Percentiles rank a stretch among this genome's conserved stretches.
Evolutionary conservation across 352 stramenopile genomes (phyloP).

Genomic region (Pythium oligandrum): DNA sequence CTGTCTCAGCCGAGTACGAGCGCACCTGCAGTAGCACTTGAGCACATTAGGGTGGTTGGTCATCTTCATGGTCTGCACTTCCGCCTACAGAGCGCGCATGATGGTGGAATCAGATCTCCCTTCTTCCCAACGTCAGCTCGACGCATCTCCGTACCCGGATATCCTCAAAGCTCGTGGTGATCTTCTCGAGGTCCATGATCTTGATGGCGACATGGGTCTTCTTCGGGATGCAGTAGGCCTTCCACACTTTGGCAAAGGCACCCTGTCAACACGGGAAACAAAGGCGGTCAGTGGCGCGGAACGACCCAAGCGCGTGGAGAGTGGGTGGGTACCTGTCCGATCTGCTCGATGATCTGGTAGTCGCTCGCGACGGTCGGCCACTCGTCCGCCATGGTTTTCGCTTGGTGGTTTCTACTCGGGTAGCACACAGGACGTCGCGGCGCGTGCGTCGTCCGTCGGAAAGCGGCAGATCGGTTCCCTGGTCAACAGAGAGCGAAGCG

Average conservation of each 20-base stretch:
- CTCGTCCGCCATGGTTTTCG: slow-evolving; percentile 62
- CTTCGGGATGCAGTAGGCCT: slow-evolving; percentile 89
- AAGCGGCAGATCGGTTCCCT: too few species aligned
- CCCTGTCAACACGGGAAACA: slow-evolving; percentile 50
- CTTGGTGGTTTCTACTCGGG: too few species aligned
- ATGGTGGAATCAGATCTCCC: too few species aligned
- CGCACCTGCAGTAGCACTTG: slow-evolving; percentile 91
- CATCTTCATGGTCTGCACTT: slow-evolving; percentile 99
- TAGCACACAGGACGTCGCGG: too few species aligned
- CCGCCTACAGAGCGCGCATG: slow-evolving; percentile 36
- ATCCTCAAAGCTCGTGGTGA: slow-evolving; percentile 93
- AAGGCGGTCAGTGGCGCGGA: too few species aligned
- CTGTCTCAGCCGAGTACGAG: too few species aligned
- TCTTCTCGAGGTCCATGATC: slow-evolving; percentile 99
- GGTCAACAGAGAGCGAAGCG: too few species aligned
- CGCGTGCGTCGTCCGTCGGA: too few species aligned
- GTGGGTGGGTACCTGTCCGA: slow-evolving; percentile 53
- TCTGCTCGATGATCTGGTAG: slow-evolving; percentile 89
- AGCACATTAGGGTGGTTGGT: slow-evolving; percentile 98
- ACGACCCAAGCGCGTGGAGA: background rate
- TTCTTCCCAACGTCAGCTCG: background rate
- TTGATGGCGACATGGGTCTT: slow-evolving; percentile 95
- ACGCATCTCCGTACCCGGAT: slow-evolving; percentile 53
- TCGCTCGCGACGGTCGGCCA: slow-evolving; percentile 79
- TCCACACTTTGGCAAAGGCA: slow-evolving; percentile 98